Evolutionary conservation across 345 rosid species (phyloP).

Genomic region (Aquilaria sinensis): DNA sequence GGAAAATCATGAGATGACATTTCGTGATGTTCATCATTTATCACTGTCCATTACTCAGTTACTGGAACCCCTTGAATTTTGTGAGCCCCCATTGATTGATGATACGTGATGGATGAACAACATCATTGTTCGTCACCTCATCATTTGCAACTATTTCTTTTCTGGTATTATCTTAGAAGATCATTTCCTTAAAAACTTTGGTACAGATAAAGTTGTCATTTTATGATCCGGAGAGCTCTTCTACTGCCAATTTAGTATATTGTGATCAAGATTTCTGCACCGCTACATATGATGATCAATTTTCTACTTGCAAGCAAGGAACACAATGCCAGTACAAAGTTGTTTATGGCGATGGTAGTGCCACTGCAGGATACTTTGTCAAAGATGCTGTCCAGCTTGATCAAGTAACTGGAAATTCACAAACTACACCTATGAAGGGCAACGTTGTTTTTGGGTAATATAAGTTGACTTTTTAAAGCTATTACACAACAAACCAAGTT

Average conservation of each 20-base stretch:
- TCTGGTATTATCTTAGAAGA: background rate
- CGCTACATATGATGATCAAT: conserved; percentile 26
- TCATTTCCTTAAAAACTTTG: background rate
- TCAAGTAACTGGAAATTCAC: conserved; percentile 44
- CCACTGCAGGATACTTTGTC: conserved; percentile 61
- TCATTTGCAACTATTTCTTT: background rate
- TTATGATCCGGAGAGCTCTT: conserved; percentile 45
- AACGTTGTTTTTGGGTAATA: conserved; percentile 67
- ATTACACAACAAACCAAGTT: too few species aligned
- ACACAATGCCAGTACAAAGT: conserved; percentile 52
- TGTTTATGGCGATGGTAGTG: conserved; percentile 76
- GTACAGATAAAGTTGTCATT: conserved; percentile 50
- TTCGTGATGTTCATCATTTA: too few species aligned
- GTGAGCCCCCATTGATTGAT: too few species aligned
- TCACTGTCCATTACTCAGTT: too few species aligned
- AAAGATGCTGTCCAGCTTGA: conserved; percentile 45
- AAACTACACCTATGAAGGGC: conserved; percentile 38
- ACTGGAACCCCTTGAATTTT: too few species aligned
- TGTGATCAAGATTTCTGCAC: conserved; percentile 63
- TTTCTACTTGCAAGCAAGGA: conserved; percentile 43
- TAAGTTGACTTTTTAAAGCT: background rate
- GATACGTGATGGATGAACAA: too few species aligned
- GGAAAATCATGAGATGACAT: too few species aligned
- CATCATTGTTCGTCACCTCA: too few species aligned
- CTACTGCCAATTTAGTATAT: conserved; percentile 29